Evolutionary conservation across 2,329 filamentous ascomycete genomes (phyloP), one percentile per base, ranked within the genome.

Genomic region (Fusarium penzigii): DNA sequence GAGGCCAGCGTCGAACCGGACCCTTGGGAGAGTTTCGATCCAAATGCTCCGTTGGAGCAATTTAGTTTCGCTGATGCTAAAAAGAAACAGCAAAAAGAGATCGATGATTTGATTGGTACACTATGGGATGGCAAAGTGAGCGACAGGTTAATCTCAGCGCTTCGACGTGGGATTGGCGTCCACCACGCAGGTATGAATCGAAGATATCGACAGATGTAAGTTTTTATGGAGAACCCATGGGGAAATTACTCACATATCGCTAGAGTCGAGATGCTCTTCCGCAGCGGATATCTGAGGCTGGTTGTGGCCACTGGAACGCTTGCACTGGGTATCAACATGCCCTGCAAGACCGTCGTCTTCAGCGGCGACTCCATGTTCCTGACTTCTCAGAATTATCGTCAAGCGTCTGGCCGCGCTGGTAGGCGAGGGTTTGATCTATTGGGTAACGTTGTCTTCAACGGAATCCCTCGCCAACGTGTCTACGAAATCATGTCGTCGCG

Each of bases 171-270:
- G 17, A 76, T 93, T 16, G 90, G 87, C 32, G 82, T 92, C 7
- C 89, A 93, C 71, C 90, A 93, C 65, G 82, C 88, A 16, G 89
- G 89, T 40, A 84, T 92, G 85, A 92, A 92, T 65, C 79, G 87
- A 44, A 83, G 83, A 56, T 92, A 92, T 65, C 82, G 89, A 38
- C 88, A 91, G 67, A 77, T 78, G 72, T 76, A 71, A 74, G 72
- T 75, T 16, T 5, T 3, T 36, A 32, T 36, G 13, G 32, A 11
- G 10, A 14, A 12, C 32, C 32, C 10, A 11, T 25, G 5, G 4
- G 20, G 7, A 36, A 3, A 36, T 36, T 5, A 14, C 10, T 17
- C n/a, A 39, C 5, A 8, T 29, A 77, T 25, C 5, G 20, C 7
- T 7, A 25, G 76, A 17, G 86, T 90, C 2, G 88, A 92, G 65